These are phyloP conservation scores for Aphanomyces stellatus DNA, from an alignment of 352 stramenopile species.

Conservation along the genomic window DNA sequence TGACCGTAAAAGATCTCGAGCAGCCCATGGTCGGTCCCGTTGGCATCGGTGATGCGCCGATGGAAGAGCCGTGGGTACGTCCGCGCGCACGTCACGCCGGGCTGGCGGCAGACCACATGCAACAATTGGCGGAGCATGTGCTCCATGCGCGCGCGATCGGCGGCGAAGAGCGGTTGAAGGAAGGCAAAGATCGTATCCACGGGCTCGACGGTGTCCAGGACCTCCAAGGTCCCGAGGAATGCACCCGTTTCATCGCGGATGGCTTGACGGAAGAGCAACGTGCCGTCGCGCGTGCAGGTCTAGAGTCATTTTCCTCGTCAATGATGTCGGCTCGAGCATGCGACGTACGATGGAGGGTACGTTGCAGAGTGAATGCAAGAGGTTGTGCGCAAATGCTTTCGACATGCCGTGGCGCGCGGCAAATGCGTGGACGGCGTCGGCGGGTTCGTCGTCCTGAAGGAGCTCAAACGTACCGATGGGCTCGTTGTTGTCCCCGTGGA, in stretches of 20 bases:
- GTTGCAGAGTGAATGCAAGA: slow-evolving; percentile 41
- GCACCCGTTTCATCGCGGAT: slow-evolving; percentile 26
- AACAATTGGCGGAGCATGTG: slow-evolving; percentile 35
- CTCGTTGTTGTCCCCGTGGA: slow-evolving; percentile 26
- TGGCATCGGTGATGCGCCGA: slow-evolving; percentile 28
- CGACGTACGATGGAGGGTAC: slow-evolving; percentile 23
- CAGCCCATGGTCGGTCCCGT: slow-evolving; percentile 28
- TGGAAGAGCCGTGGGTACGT: slow-evolving; percentile 44
- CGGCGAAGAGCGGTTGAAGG: slow-evolving; percentile 20
- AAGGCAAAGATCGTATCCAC: slow-evolving; percentile 69
- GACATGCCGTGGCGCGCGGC: slow-evolving; percentile 27
- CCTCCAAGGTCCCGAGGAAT: slow-evolving; percentile 40
- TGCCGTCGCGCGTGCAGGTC: slow-evolving; percentile 32
- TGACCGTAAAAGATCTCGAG: slow-evolving; percentile 41
- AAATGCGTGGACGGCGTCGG: slow-evolving; percentile 41
- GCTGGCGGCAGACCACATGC: slow-evolving; percentile 26
- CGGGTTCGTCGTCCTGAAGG: slow-evolving; percentile 41
- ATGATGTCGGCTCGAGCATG: not conserved
- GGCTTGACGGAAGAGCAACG: slow-evolving; percentile 38
- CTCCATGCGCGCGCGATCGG: slow-evolving; percentile 35
- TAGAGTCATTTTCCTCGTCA: not conserved
- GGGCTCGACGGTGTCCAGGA: slow-evolving; percentile 57
- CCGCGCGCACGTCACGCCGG: slow-evolving; percentile 28
- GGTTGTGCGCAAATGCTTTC: slow-evolving; percentile 22
- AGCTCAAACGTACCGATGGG: slow-evolving; percentile 37